Base-by-base conservation (phyloP, 495 filamentous ascomycete genomes). In the Cercophora newfieldiana region DNA sequence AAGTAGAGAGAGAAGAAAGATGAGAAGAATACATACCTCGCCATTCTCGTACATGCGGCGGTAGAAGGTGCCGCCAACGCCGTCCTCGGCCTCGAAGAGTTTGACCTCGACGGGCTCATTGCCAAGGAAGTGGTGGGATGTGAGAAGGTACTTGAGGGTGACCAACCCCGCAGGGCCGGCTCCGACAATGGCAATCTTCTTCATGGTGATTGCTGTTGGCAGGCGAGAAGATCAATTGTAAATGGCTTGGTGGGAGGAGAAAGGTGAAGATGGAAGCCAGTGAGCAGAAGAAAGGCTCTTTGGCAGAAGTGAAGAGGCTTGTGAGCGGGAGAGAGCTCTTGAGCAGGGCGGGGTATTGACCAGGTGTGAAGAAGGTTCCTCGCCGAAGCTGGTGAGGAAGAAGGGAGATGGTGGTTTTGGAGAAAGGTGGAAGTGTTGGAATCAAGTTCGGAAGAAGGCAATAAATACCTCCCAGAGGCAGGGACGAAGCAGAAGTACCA, bases 161-260 rank as follows among this genome's bases (percentile, higher is more conserved):
- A 80, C 77, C 10, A 83, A 72, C 10, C 80, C 80, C 3, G 80
- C 78, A 30, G 80, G 77, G 54, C 80, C 80, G 50, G 73, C 80
- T 37, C 80, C 80, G 71, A 81, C 75, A 60, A 81, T 71, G 28
- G 79, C 77, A 33, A 80, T 76, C 28, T 61, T 70, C 68, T 68
- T 70, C 8, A n/a, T 61, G 50, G 29, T 33, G 21, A 22, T 7
- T 7, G 2, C n/a, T 22, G 50, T 1, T 53, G 2, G 50, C 4
- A 44, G 37, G 12, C 37, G 37, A 44, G 37, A 44, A 44, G 37
- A 8, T 44, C 37, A 44, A 33, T 12, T 5, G 30, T 33, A 12
- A 33, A 33, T 33, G 30, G 30, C 12, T 7, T 51, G 37, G 21
- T n/a, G 48, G 6, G 48, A 51, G 16, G 21, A 6, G 5, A n/a